Conservation (phyloP, 2,329 filamentous ascomycete species). For the Pseudofabraea citricarpa region DNA sequence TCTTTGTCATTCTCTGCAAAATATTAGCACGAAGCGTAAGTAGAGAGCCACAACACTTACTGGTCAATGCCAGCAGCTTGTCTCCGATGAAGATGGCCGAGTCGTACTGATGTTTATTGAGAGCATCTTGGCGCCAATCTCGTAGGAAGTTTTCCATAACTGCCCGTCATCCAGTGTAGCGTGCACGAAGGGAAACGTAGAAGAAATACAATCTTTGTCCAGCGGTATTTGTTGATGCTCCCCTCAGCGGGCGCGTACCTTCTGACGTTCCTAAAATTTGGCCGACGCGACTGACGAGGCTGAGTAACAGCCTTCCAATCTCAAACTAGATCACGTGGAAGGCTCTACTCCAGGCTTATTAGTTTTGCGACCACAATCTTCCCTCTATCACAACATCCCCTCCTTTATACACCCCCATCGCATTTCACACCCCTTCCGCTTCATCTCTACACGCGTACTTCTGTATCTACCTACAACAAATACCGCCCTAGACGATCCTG, state of each 20-base stretch:
- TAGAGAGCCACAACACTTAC: slow-evolving; percentile 46
- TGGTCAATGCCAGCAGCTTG: slow-evolving; percentile 90
- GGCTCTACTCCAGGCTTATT: too few relatives aligned
- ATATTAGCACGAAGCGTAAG: slow-evolving; percentile 7
- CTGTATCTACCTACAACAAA: not conserved
- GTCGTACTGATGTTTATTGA: slow-evolving; percentile 95
- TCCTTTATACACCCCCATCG: too few relatives aligned
- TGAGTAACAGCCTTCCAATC: not conserved
- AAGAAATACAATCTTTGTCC: too few relatives aligned
- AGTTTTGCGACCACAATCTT: too few relatives aligned
- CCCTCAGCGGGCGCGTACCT: not conserved
- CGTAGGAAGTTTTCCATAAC: slow-evolving; percentile 94
- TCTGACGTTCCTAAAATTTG: not conserved
- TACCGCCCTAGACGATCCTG: too few relatives aligned
- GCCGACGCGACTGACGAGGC: not conserved
- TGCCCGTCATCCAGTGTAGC: too few relatives aligned
- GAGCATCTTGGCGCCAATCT: slow-evolving; percentile 90
- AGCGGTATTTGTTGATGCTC: too few relatives aligned
- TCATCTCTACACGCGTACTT: not conserved
- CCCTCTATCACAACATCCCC: too few relatives aligned
- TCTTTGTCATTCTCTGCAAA: slow-evolving; percentile 82
- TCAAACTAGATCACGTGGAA: not conserved
- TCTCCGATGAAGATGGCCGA: slow-evolving; percentile 96
- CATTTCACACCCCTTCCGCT: too few relatives aligned
- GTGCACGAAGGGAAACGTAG: too few relatives aligned